phyloP scores from a whole-genome alignment of 1,284 basidiomycete species.

The Microbotryum lychnidis-dioicae region DNA sequence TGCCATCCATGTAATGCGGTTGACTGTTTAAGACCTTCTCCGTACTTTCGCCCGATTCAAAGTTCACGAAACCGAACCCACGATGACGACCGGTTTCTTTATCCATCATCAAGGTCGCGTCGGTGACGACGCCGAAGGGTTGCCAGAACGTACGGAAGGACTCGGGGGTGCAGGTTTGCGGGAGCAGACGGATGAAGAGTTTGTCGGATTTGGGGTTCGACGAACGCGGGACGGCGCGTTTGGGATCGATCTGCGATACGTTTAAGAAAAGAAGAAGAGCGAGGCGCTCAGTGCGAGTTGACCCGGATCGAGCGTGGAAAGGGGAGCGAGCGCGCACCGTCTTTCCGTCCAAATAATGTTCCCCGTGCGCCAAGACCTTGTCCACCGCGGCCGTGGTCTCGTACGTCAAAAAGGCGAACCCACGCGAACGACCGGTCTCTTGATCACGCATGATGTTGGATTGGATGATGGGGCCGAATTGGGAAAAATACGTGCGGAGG shows the following conservation, averaged over 20 bases:
- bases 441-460: conserved; percentile 94
- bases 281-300: background rate
- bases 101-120: conserved; percentile 98
- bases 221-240: conserved; percentile 92
- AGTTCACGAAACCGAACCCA: conserved; percentile 96
- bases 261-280: background rate
- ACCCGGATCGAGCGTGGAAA: too few species aligned
- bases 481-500: conserved; percentile 72
- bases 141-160: conserved; percentile 86
- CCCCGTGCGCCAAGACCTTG: conserved; percentile 64
- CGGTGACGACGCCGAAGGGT: conserved; percentile 81
- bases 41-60: conserved; percentile 74
- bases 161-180: conserved; percentile 82
- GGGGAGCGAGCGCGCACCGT: conserved; percentile 48
- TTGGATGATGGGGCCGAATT: conserved; percentile 83
- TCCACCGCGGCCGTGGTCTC: conserved; percentile 77
- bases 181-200: conserved; percentile 91
- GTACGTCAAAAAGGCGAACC: conserved; percentile 91
- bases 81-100: conserved; percentile 91
- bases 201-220: conserved; percentile 65
- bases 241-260: conserved; percentile 83
- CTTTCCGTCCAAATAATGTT: conserved; percentile 88
- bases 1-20: conserved; percentile 41
- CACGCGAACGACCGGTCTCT: conserved; percentile 72
- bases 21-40: conserved; percentile 47